These are phyloP conservation scores for Physaria fendleri DNA, from an alignment of 345 rosid genomes.

Conservation along the genomic window DNA sequence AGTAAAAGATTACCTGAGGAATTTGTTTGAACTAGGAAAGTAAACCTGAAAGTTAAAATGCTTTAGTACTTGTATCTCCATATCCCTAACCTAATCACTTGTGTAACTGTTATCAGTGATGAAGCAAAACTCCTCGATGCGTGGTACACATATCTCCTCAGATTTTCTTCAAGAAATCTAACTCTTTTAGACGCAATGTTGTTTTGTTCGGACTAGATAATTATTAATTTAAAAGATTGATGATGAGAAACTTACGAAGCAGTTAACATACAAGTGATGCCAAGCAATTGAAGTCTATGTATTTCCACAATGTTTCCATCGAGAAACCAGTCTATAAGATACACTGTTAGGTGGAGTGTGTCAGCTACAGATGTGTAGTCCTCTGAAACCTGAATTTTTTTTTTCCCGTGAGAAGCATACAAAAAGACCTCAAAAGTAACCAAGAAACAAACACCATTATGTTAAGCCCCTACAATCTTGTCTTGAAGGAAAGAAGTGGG, in stretches of 20 bases:
- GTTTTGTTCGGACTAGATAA: background rate
- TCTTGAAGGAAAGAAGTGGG: too few relatives aligned
- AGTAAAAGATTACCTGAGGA: conserved; percentile 57
- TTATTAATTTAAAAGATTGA: background rate
- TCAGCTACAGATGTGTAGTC: conserved; percentile 84
- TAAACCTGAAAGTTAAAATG: conserved; percentile 59
- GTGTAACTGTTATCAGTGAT: conserved; percentile 86
- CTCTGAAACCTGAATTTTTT: conserved; percentile 65
- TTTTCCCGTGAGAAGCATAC: conserved; percentile 6
- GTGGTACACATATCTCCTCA: conserved; percentile 84
- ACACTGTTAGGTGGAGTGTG: conserved; percentile 77
- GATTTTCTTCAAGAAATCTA: conserved; percentile 48
- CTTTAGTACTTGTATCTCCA: conserved; percentile 64
- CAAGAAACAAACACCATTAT: too few relatives aligned
- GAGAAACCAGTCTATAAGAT: conserved; percentile 77
- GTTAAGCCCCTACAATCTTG: too few relatives aligned
- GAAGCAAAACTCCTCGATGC: conserved; percentile 82
- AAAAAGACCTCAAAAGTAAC: background rate
- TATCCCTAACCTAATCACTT: conserved; percentile 58
- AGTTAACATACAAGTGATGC: conserved; percentile 90
- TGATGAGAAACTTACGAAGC: conserved; percentile 67
- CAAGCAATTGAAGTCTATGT: conserved; percentile 80
- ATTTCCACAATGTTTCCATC: conserved; percentile 61
- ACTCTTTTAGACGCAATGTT: conserved; percentile 16
- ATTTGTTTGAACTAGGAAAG: conserved; percentile 69